Conservation (phyloP, 2,329 filamentous ascomycete genomes). For the Scopulariopsis brevicaulis region DNA sequence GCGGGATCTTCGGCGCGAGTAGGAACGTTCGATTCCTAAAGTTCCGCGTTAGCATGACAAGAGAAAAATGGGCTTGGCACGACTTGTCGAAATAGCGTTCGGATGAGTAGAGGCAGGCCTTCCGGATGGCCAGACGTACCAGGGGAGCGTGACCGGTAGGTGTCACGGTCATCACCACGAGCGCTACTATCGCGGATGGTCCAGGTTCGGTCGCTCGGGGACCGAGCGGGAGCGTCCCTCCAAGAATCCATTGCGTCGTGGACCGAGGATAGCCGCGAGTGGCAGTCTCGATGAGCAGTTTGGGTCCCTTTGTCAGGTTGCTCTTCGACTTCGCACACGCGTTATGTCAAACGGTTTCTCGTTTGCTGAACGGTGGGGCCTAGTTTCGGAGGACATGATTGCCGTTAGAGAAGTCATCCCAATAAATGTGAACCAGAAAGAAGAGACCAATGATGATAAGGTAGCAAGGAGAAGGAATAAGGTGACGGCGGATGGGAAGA, state of each 20-base stretch:
- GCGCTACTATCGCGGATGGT: slow-evolving; percentile 40
- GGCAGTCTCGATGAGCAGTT: slow-evolving; percentile 1
- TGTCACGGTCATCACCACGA: slow-evolving; percentile 41
- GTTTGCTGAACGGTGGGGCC: slow-evolving; percentile 17
- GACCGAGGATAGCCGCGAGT: not conserved
- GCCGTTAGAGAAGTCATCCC: slow-evolving; percentile 44
- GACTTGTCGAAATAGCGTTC: not conserved
- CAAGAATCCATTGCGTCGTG: slow-evolving; percentile 37
- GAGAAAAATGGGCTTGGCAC: not conserved
- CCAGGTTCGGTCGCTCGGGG: slow-evolving; percentile 42
- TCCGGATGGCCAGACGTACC: slow-evolving; percentile 39
- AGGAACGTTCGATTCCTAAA: slow-evolving; percentile 46
- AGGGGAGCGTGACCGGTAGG: slow-evolving; percentile 58
- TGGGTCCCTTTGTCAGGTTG: slow-evolving; percentile 11
- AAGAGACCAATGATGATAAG: slow-evolving; percentile 6
- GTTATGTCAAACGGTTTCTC: slow-evolving; percentile 12
- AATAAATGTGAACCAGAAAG: slow-evolving; percentile 13
- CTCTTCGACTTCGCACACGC: slow-evolving; percentile 1
- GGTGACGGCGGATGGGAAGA: not conserved
- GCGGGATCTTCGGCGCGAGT: slow-evolving; percentile 49
- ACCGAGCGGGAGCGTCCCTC: slow-evolving; percentile 38
- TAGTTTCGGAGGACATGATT: slow-evolving; percentile 39
- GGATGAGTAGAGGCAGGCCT: not conserved
- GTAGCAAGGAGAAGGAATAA: slow-evolving; percentile 1
- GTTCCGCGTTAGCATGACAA: slow-evolving; percentile 5